Evolutionary conservation across 345 rosid species (phyloP), one percentile per base, ranked within the genome.

Genomic region (Populus tremula): DNA sequence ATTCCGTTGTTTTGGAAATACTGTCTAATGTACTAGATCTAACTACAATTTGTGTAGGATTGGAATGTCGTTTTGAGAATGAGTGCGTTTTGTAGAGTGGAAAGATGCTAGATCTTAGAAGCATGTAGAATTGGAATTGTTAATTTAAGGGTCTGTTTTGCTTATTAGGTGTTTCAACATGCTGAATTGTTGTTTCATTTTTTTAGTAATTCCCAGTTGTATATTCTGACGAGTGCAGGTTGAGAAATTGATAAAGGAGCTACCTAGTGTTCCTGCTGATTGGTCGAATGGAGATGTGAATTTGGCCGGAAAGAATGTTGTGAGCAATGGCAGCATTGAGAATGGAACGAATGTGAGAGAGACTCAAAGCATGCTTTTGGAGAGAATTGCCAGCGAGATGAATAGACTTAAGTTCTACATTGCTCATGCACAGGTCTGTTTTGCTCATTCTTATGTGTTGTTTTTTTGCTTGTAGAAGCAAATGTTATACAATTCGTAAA

Each of bases 371-470:
- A 92, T 93, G 97, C 93, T 94, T 68, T 82, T 96, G 79, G 99
- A 96, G 81, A 89, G 98, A 87, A 94, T 96, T 85, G 98, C 99
- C 72, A 94, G 94, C 47, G 98, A 94, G 87, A 94, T 96, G 97
- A 96, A 94, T 88, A 88, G 99, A 72, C 91, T 96, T 31, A 94
- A 92, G 85, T 96, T 96, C 88, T 89, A 91, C 76, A 84, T 91
- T 68, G 94, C 97, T 85, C 98, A 92, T 80, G 88, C 97, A 73
- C 89, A 93, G 98, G 99, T 96, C 92, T 87, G 81, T 85, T 77
- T 89, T 78, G 80, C 79, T 63, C 71, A 69, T 70, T 36, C 14
- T 80, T 14, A 17, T 35, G 12, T 8, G 1, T 59, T 59, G 9
- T 18, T 59, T 2, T 2, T n/a, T 16, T 43, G 25, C 33, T 41